Percentiles rank a stretch among this genome's conserved stretches.
phyloP scores from a whole-genome alignment of 208 protist species.

The Crithidia bombi region DNA sequence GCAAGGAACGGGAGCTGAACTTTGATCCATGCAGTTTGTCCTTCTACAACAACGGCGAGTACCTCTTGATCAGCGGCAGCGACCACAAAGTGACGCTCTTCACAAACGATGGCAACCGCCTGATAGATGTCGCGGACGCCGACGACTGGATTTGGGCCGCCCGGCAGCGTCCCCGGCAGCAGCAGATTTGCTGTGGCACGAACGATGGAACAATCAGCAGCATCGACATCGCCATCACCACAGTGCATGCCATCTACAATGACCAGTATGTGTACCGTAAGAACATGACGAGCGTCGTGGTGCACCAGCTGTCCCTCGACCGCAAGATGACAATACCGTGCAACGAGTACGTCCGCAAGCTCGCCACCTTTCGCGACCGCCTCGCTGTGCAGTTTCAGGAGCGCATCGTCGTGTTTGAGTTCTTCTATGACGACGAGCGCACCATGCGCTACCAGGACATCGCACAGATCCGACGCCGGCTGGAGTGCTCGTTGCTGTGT shows the following conservation, averaged over 20 bases:
- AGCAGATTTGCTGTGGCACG: slow-evolving; percentile 85
- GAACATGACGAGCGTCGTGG: slow-evolving; percentile 95
- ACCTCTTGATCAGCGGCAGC: slow-evolving; percentile 93
- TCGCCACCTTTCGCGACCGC: slow-evolving; percentile 94
- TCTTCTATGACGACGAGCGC: slow-evolving; percentile 90
- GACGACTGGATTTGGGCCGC: slow-evolving; percentile 91
- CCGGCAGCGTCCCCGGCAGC: slow-evolving; percentile 77
- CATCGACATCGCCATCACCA: slow-evolving; percentile 87
- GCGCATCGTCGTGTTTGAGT: slow-evolving; percentile 94
- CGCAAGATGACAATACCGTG: slow-evolving; percentile 89
- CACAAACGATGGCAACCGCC: slow-evolving; percentile 86
- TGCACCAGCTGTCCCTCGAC: slow-evolving; percentile 94
- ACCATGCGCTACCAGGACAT: slow-evolving; percentile 91
- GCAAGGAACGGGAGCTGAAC: slow-evolving; percentile 80
- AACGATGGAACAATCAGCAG: slow-evolving; percentile 91
- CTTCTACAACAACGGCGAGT: slow-evolving; percentile 93
- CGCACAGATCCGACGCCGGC: slow-evolving; percentile 90
- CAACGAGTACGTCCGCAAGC: slow-evolving; percentile 95
- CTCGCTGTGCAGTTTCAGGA: slow-evolving; percentile 95
- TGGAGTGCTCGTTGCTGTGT: slow-evolving; percentile 94
- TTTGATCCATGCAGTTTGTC: slow-evolving; percentile 95
- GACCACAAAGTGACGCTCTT: slow-evolving; percentile 92
- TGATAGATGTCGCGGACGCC: slow-evolving; percentile 72
- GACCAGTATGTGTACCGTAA: slow-evolving; percentile 97
- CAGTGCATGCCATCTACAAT: slow-evolving; percentile 94